phyloP scores from a whole-genome alignment of 441 rosid genomes.

The Populus hybrid region DNA sequence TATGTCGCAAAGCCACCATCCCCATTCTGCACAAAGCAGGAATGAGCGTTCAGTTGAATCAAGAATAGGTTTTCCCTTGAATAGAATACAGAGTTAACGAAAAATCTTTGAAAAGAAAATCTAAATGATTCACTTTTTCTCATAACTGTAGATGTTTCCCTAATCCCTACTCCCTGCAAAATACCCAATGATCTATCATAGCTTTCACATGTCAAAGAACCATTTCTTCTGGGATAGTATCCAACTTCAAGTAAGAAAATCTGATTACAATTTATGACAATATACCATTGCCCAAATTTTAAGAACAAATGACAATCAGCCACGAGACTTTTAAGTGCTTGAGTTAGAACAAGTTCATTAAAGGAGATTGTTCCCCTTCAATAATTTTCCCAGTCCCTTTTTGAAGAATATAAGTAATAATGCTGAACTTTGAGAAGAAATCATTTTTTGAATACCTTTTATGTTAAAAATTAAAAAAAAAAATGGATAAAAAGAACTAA shows the following conservation, averaged over 20 bases:
- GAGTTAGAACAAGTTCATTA: not conserved
- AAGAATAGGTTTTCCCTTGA: not conserved
- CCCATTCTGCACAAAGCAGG: conserved; percentile 51
- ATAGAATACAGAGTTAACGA: not conserved
- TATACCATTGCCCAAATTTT: not conserved
- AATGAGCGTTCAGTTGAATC: not conserved
- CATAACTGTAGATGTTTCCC: not conserved
- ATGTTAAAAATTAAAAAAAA: not conserved
- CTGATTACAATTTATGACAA: not conserved
- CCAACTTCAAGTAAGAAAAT: not conserved
- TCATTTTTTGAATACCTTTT: not conserved
- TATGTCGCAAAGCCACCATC: conserved; percentile 84
- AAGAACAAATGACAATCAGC: not conserved
- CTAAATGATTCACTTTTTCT: not conserved
- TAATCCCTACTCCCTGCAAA: not conserved
- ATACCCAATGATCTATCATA: not conserved
- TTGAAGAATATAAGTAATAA: not conserved
- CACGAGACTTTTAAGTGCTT: not conserved
- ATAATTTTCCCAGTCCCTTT: not conserved
- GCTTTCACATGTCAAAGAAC: not conserved
- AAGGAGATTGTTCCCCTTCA: not conserved
- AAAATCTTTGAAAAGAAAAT: not conserved
- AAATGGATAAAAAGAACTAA: not conserved
- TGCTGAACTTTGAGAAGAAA: not conserved
- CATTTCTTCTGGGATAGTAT: not conserved